Evolutionary conservation across 208 protist genomes (phyloP).

Genomic region (Balamuthia mandrillaris): DNA sequence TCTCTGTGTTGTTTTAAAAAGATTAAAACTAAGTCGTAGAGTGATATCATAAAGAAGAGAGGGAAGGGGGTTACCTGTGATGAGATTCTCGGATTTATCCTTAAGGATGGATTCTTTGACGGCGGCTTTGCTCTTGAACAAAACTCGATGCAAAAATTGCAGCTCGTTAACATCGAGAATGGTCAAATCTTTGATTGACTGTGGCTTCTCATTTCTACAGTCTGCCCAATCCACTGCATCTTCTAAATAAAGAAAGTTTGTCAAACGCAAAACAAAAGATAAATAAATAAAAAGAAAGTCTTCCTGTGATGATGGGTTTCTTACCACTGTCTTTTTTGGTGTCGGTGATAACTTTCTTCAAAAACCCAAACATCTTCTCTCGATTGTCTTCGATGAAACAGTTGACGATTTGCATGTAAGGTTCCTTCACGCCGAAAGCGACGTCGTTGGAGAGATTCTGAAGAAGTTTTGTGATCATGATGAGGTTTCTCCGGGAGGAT

Average conservation of each 20-base stretch:
- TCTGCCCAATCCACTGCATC: conserved; percentile 12
- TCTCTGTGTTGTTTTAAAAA: not conserved
- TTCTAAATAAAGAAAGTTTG: not conserved
- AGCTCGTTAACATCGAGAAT: conserved; percentile 7
- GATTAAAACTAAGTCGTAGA: not conserved
- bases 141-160: not conserved
- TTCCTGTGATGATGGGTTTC: too few relatives aligned
- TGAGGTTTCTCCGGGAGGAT: not conserved
- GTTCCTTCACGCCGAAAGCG: conserved; percentile 23
- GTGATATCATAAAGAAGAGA: not conserved
- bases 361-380: not conserved
- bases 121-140: not conserved
- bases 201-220: not conserved
- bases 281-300: too few relatives aligned
- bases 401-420: conserved; percentile 16
- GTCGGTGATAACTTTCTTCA: not conserved
- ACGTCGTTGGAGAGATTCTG: conserved; percentile 15
- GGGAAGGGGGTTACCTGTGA: not conserved
- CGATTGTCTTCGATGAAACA: conserved; percentile 1
- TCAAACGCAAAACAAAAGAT: not conserved
- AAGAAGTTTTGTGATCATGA: conserved; percentile 4
- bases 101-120: not conserved
- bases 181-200: not conserved
- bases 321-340: conserved; percentile 16
- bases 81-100: not conserved